These are phyloP conservation scores for Tylopilus plumbeoviolaceoides DNA, from an alignment of 768 basidiomycete genomes.

Conservation along the genomic window DNA sequence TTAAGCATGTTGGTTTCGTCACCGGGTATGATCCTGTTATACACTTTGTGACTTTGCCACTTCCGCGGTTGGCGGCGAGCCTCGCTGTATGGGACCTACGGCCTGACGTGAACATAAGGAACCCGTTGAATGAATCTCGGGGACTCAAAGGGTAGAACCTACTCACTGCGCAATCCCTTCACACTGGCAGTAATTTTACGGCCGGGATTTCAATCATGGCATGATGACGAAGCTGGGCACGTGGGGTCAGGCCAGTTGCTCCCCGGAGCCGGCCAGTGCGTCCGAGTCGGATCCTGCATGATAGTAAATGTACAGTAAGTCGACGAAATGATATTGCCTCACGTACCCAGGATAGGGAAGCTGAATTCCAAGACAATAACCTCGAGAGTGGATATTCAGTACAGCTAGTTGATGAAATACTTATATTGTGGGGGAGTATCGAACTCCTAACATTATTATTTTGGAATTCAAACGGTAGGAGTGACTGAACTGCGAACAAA, in stretches of 20 bases:
- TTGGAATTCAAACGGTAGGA: background rate
- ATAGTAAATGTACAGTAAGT: too few relatives aligned
- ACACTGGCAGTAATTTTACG: background rate
- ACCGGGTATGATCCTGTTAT: background rate
- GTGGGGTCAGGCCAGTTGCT: too few relatives aligned
- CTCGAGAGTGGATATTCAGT: too few relatives aligned
- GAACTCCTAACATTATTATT: background rate
- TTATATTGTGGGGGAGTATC: conserved; percentile 55
- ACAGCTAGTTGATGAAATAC: conserved; percentile 31
- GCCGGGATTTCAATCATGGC: too few relatives aligned
- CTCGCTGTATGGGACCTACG: background rate
- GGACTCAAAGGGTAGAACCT: background rate
- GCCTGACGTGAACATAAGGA: background rate
- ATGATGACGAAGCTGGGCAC: too few relatives aligned
- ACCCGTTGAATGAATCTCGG: background rate
- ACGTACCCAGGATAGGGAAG: too few relatives aligned
- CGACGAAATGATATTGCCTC: too few relatives aligned
- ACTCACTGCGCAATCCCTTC: background rate
- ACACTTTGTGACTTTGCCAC: background rate
- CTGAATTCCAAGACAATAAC: too few relatives aligned
- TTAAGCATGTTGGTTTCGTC: background rate
- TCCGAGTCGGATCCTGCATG: too few relatives aligned
- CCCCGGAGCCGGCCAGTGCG: too few relatives aligned
- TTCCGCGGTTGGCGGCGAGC: background rate
- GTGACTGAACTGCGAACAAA: background rate